Conservation (phyloP, 257 asterid genomes). For the Sherardia arvensis region DNA sequence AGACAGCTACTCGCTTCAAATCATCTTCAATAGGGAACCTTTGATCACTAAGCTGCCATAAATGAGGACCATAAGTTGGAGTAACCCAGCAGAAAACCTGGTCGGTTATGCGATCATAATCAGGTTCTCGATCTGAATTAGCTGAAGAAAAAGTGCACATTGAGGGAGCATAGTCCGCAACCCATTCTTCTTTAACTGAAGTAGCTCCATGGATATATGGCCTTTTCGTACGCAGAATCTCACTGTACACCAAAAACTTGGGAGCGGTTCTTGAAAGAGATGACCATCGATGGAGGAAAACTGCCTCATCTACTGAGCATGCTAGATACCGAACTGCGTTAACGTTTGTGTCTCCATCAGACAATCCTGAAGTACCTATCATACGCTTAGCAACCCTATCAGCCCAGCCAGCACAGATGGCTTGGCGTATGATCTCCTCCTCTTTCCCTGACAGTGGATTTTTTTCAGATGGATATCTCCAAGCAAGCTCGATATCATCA, state of each 20-base stretch:
- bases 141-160: conserved; percentile 76
- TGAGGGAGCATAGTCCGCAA: conserved; percentile 47
- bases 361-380: conserved; percentile 27
- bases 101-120: conserved; percentile 45
- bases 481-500: conserved; percentile 55
- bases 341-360: conserved; percentile 47
- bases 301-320: conserved; percentile 55
- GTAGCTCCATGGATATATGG: conserved; percentile 90
- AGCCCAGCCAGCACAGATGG: conserved; percentile 91
- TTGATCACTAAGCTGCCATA: conserved; percentile 68
- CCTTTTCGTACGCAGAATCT: conserved; percentile 52
- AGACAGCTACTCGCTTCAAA: conserved; percentile 37
- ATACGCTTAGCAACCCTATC: conserved; percentile 75
- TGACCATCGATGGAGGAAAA: conserved; percentile 71
- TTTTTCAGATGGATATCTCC: conserved; percentile 49
- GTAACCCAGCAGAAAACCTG: conserved; percentile 53
- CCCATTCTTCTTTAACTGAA: conserved; percentile 58
- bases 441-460: conserved; percentile 55
- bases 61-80: conserved; percentile 71
- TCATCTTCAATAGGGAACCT: conserved; percentile 46
- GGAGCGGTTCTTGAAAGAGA: conserved; percentile 63
- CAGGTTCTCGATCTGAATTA: conserved; percentile 65
- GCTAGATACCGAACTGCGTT: conserved; percentile 63
- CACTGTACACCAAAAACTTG: conserved; percentile 69
- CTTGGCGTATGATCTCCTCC: conserved; percentile 76